Base-by-base conservation (phyloP, 345 rosid genomes). In the Moringa oleifera region DNA sequence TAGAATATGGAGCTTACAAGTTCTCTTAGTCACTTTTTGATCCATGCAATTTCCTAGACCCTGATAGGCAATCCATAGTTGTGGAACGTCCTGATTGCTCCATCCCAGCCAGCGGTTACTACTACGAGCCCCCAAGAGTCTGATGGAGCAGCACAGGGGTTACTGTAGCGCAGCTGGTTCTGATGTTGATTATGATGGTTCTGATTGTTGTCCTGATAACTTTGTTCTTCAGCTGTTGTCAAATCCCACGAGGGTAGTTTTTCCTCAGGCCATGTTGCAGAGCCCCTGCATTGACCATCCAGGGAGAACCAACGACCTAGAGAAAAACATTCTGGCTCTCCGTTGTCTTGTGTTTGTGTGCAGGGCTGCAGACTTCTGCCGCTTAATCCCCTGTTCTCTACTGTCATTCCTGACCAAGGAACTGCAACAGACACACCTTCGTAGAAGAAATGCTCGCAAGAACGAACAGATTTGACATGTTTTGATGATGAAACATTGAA, bases 191-290 rank as follows among this genome's bases (percentile, higher is more conserved):
- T 25, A 4, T 33, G 5, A 33, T 33, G 5, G 11, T 57, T 52
- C 20, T 66, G 49, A 56, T 33, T 33, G 11, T 33, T 33, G 11
- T 57, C 55, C 20, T 66, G 49, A 56, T 6, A 18, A 59, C 41
- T 15, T n/a, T 59, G 65, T 7, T 18, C 67, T 18, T 52, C 76
- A 23, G 20, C 33, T 13, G 25, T 19, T 20, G 73, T 18, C 33
- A 46, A 57, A 46, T 75, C 82, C 79, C 81, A 71, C 49, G 21
- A 25, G 16, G 79, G 86, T 55, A 93, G 92, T 62, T 81, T 84
- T 77, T 93, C 98, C 75, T 78, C 98, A 0, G 98, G 98, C 98
- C 98, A 93, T 25, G 97, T 93, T 19, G 93, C 84, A 0, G 83
- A 73, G 31, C 78, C 84, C 54, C 79, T 81, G 74, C 78, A 71